Evolutionary conservation across 306 rosid species (phyloP).

Genomic region (Lablab purpureus): DNA sequence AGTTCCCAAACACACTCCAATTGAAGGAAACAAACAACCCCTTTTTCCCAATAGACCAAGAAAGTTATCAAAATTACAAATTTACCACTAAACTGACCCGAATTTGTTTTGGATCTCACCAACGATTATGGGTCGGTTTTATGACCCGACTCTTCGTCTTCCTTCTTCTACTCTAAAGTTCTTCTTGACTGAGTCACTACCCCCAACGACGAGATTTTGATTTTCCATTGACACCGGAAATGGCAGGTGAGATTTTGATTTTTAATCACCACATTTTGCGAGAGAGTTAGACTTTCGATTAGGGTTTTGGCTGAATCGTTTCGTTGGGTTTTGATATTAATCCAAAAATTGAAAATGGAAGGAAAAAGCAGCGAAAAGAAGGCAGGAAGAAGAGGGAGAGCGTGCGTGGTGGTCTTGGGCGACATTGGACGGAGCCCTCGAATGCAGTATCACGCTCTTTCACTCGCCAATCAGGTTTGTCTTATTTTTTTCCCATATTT

Average conservation of each 20-base stretch:
- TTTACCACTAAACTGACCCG: conserved; percentile 9
- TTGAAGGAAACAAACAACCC: background rate
- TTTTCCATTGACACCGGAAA: conserved; percentile 32
- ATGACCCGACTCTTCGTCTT: background rate
- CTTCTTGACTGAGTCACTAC: conserved; percentile 27
- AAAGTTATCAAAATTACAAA: background rate
- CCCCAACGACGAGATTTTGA: conserved; percentile 14
- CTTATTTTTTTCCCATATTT: background rate
- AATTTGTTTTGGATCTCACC: background rate
- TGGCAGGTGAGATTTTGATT: conserved; percentile 45
- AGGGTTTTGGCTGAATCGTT: conserved; percentile 29
- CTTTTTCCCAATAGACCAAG: background rate
- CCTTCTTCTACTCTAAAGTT: background rate
- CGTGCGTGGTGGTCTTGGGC: conserved; percentile 91
- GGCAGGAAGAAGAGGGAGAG: conserved; percentile 75
- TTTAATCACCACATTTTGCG: background rate
- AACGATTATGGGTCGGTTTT: background rate
- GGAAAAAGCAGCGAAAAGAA: conserved; percentile 47
- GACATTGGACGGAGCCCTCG: conserved; percentile 98
- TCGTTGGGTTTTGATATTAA: background rate
- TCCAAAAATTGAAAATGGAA: conserved; percentile 18
- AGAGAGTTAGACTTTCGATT: background rate
- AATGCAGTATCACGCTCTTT: conserved; percentile 97
- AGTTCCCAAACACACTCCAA: background rate
- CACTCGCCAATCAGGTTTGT: conserved; percentile 87